Percentiles rank a stretch among this genome's conserved stretches.
These are phyloP conservation scores for Linderniella brevidens DNA, from an alignment of 257 asterid genomes.

Conservation along the genomic window DNA sequence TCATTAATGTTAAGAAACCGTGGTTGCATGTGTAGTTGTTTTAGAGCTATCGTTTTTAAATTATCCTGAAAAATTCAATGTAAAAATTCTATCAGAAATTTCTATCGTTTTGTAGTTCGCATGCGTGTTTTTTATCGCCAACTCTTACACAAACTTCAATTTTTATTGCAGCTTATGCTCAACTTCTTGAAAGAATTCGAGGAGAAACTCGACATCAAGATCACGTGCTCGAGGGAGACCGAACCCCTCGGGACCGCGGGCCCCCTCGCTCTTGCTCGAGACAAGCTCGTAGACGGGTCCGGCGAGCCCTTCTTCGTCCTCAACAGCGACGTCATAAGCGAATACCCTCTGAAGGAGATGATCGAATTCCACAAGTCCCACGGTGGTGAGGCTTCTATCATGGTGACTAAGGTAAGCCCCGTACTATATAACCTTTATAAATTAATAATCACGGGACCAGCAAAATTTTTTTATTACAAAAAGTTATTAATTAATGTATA, in stretches of 20 bases:
- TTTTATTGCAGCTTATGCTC: slow-evolving; percentile 49
- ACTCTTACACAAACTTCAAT: no score
- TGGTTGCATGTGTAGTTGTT: no score
- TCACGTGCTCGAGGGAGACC: slow-evolving; percentile 87
- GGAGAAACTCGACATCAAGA: slow-evolving; percentile 77
- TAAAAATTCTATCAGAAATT: no score
- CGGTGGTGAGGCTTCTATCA: slow-evolving; percentile 93
- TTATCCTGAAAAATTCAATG: no score
- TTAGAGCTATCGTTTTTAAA: no score
- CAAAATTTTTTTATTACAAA: no score
- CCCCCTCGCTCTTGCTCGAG: slow-evolving; percentile 94
- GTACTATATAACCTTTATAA: no score
- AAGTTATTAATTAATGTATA: no score
- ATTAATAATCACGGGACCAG: no score
- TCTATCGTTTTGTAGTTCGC: no score
- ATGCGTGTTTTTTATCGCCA: no score
- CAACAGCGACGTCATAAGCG: slow-evolving; percentile 49
- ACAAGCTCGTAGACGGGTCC: slow-evolving; percentile 62
- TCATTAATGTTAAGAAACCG: no score
- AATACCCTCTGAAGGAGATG: slow-evolving; percentile 77
- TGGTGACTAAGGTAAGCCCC: slow-evolving; percentile 62
- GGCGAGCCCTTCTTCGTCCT: slow-evolving; percentile 48
- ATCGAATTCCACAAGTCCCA: slow-evolving; percentile 79
- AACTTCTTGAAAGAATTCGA: slow-evolving; percentile 86
- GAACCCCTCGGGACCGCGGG: slow-evolving; percentile 99